Evolutionary conservation across 75 land plant species (phyloP), one percentile per base, ranked within the genome.

Genomic region (Pinus taeda): DNA sequence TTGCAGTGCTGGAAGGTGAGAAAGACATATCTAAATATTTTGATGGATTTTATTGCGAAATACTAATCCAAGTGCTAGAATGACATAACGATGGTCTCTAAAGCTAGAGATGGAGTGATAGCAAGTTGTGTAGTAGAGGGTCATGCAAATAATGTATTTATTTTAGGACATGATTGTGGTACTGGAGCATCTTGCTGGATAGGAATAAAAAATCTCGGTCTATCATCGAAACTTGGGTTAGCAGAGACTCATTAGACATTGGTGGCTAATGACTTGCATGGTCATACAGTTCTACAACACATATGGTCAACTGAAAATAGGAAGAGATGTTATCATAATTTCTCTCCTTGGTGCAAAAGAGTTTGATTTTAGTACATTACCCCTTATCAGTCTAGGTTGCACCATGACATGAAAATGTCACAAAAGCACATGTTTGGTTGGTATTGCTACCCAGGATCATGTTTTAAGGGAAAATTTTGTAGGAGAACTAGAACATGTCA

Each of bases 351-450:
- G 99, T 42, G 99, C 99, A 26, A 97, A 96, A 79, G 99, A 96
- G 74, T 94, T 94, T 84, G 99, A 97, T 57, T 96, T 96, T 75
- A 89, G 98, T 75, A 96, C 99, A 64, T 97, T 97, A 5, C 99
- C 99, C 29, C 83, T 96, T 4, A 96, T 96, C 20, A 96, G 90
- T 13, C 85, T 96, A 49, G 97, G 99, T 20, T 96, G 99, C 85
- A 96, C 94, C 58, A 96, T 96, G 99, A 96, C 94, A 97, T 78
- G 99, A 29, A 96, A 96, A 73, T 96, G 99, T 79, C 99, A 96
- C 82, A 90, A 93, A 71, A 96, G 94, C 74, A 96, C 99, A 17
- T 96, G 99, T 79, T 97, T 97, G 60, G 99, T 96, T 78, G 99
- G 99, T 14, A 88, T 96, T 87, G 99, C 99, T 7, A 96, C 99